These are phyloP conservation scores for Xylariaceae sp. DNA, from an alignment of 2,329 filamentous ascomycete species.

Conservation along the genomic window DNA sequence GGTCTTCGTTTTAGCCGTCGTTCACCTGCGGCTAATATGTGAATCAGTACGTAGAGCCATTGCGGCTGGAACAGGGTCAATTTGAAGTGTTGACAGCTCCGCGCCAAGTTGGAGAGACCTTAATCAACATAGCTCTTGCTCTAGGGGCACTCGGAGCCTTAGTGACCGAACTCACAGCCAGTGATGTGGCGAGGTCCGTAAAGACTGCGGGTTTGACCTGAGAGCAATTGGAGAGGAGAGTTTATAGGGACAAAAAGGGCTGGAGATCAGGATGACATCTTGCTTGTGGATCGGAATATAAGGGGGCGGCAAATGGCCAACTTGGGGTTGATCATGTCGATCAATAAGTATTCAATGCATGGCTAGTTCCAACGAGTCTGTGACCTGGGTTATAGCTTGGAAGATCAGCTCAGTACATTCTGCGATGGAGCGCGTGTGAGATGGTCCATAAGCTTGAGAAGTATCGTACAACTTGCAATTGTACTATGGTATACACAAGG, in stretches of 20 bases:
- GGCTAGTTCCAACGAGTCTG: not conserved
- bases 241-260: not conserved
- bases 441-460: not conserved
- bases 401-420: not conserved
- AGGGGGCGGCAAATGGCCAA: too few species aligned
- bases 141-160: conserved; percentile 17
- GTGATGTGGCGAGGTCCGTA: not conserved
- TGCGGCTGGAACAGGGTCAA: conserved; percentile 13
- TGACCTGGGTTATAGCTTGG: not conserved
- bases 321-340: not conserved
- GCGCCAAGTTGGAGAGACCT: conserved; percentile 14
- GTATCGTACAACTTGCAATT: not conserved
- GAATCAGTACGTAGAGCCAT: conserved; percentile 3
- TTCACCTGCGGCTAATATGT: conserved; percentile 27
- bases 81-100: conserved; percentile 19
- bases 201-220: not conserved
- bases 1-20: conserved; percentile 27
- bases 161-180: conserved; percentile 17
- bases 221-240: not conserved
- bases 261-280: not conserved
- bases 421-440: not conserved
- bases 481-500: not conserved
- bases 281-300: not conserved
- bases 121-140: conserved; percentile 19
- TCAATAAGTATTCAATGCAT: not conserved